These are phyloP conservation scores for Fusarium penzigii DNA, from an alignment of 2,329 filamentous ascomycete genomes.

Conservation along the genomic window DNA sequence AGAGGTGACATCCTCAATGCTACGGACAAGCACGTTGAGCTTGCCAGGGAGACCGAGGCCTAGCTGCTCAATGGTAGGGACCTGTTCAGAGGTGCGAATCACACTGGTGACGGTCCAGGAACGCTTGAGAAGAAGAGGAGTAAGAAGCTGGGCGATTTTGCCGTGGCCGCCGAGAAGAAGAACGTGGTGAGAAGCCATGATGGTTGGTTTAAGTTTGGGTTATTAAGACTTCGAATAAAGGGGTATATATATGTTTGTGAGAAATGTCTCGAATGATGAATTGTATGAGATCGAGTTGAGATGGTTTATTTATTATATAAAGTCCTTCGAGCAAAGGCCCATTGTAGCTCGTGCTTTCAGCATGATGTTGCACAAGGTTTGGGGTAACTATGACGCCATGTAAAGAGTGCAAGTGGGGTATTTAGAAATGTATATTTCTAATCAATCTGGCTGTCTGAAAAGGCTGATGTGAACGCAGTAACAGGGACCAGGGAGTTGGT, in stretches of 20 bases:
- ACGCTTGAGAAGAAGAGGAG: slow-evolving; percentile 71
- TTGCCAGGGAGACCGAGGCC: slow-evolving; percentile 60
- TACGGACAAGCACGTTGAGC: slow-evolving; percentile 68
- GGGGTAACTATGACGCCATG: neutral
- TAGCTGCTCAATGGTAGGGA: slow-evolving; percentile 62
- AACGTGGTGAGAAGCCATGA: slow-evolving; percentile 51
- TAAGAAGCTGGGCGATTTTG: slow-evolving; percentile 73
- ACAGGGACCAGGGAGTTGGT: too few species aligned
- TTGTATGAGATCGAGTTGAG: too few species aligned
- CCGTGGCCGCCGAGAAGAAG: slow-evolving; percentile 81
- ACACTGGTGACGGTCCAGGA: slow-evolving; percentile 78
- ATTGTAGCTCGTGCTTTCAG: neutral
- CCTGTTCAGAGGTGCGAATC: slow-evolving; percentile 72
- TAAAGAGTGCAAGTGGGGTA: neutral
- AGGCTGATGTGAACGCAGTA: too few species aligned
- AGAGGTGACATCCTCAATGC: slow-evolving; percentile 69
- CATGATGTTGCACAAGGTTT: neutral
- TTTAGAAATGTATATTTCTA: neutral
- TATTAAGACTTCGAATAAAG: neutral
- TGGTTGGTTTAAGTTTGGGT: slow-evolving; percentile 2
- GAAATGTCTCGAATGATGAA: too few species aligned
- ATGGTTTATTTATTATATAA: too few species aligned
- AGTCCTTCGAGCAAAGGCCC: too few species aligned
- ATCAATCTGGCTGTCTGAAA: neutral
- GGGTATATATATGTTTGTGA: neutral